These are phyloP conservation scores for Aspergillus steynii DNA, from an alignment of 495 filamentous ascomycete species.

Conservation along the genomic window DNA sequence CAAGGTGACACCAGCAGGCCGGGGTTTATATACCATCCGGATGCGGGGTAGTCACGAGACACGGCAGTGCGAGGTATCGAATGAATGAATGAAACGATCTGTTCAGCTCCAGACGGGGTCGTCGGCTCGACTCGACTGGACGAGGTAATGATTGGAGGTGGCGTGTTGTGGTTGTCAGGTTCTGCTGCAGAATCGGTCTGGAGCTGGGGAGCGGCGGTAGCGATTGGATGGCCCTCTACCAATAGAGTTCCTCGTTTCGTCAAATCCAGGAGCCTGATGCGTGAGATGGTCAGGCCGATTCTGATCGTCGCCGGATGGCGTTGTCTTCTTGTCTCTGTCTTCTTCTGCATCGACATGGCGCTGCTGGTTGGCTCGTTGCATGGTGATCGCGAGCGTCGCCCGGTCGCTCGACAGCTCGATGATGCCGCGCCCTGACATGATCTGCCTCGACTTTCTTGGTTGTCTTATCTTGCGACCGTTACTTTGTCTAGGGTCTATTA, in stretches of 20 bases:
- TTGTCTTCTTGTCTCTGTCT: background rate
- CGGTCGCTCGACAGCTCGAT: background rate
- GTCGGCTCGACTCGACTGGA: background rate
- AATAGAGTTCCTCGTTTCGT: background rate
- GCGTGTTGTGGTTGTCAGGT: background rate
- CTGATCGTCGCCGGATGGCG: background rate
- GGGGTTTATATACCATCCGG: conserved; percentile 6
- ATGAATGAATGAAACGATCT: background rate
- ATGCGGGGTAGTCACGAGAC: conserved; percentile 14
- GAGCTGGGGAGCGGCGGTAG: background rate
- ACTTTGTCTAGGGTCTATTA: background rate
- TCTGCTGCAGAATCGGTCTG: conserved; percentile 3
- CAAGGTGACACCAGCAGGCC: background rate
- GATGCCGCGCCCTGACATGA: background rate
- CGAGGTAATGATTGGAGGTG: conserved; percentile 3
- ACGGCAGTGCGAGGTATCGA: conserved; percentile 1
- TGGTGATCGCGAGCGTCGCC: background rate
- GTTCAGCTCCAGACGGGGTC: background rate
- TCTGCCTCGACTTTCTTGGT: background rate
- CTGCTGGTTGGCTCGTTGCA: background rate
- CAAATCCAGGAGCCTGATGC: too few species aligned
- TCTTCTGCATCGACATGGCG: background rate
- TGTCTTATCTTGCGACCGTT: background rate
- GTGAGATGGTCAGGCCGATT: too few species aligned
- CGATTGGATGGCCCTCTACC: background rate